Evolutionary conservation across 805 yeast genomes (phyloP).

Genomic region (Monosporozyma siamensis): DNA sequence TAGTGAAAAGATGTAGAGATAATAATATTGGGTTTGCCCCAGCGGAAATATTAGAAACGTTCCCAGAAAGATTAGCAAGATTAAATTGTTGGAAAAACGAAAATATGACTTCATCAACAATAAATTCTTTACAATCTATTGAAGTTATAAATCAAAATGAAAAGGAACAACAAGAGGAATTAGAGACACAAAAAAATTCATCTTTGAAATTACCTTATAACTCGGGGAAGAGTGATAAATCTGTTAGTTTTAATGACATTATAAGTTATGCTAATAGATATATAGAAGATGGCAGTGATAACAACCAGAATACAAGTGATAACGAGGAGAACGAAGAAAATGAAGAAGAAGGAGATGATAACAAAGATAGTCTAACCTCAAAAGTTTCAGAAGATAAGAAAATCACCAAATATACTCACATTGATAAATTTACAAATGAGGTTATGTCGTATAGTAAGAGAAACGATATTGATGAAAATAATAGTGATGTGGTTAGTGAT

Average conservation of each 20-base stretch:
- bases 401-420: constrained; percentile 12
- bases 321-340: neutral
- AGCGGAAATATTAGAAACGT: constrained; percentile 89
- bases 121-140: constrained; percentile 4
- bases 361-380: constrained; percentile 9
- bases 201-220: constrained; percentile 3
- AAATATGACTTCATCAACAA: constrained; percentile 32
- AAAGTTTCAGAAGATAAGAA: neutral
- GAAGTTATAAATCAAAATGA: constrained; percentile 8
- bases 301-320: too few species aligned
- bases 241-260: constrained; percentile 29
- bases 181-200: neutral
- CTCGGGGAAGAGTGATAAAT: constrained; percentile 17
- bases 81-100: constrained; percentile 89
- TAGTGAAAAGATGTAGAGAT: constrained; percentile 51
- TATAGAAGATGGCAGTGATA: constrained; percentile 20
- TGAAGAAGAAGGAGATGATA: constrained; percentile 1
- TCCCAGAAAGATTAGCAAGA: constrained; percentile 83
- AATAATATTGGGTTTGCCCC: constrained; percentile 89
- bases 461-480: constrained; percentile 10
- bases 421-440: constrained; percentile 34
- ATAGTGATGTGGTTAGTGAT: constrained; percentile 27
- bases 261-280: constrained; percentile 28
- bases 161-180: constrained; percentile 1
- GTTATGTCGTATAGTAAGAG: constrained; percentile 20